phyloP scores from a whole-genome alignment of 1,139 yeast species.

The Geotrichum bryndzae region DNA sequence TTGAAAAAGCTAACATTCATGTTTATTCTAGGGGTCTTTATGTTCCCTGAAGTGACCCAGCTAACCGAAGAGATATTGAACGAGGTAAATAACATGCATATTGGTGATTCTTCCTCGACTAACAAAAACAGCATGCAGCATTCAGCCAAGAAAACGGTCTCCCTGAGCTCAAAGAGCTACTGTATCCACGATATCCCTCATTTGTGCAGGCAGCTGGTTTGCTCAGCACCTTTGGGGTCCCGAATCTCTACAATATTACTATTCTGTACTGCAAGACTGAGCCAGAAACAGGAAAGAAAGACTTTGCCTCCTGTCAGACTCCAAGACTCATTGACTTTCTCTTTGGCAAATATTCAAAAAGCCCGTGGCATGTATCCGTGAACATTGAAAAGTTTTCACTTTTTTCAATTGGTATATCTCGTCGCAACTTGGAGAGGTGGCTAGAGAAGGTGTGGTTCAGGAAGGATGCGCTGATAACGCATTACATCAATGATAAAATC shows the following conservation, averaged over 20 bases:
- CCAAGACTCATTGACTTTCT: slow-evolving; percentile 57
- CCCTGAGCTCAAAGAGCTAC: slow-evolving; percentile 45
- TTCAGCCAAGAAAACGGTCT: slow-evolving; percentile 33
- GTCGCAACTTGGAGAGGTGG: slow-evolving; percentile 52
- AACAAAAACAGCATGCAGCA: slow-evolving; percentile 30
- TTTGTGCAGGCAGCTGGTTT: slow-evolving; percentile 31
- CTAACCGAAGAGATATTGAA: slow-evolving; percentile 19
- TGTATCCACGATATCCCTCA: slow-evolving; percentile 39
- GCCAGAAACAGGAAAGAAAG: slow-evolving; percentile 19
- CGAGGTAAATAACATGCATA: slow-evolving; percentile 19
- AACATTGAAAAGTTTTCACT: slow-evolving; percentile 15
- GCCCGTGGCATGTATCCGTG: slow-evolving; percentile 15
- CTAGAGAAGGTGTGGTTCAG: slow-evolving; percentile 65
- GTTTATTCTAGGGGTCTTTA: slow-evolving; percentile 28
- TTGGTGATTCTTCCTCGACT: slow-evolving; percentile 30
- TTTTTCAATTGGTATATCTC: slow-evolving; percentile 14
- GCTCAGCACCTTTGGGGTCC: slow-evolving; percentile 26
- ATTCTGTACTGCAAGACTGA: slow-evolving; percentile 39
- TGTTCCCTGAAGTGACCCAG: slow-evolving; percentile 36
- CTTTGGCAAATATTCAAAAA: slow-evolving; percentile 28
- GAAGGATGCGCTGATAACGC: slow-evolving; percentile 49
- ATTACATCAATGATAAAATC: slow-evolving; percentile 20
- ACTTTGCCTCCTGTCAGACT: slow-evolving; percentile 16
- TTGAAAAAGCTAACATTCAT: slow-evolving; percentile 14
- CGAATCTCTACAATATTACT: slow-evolving; percentile 47